Base-by-base conservation (phyloP, 495 filamentous ascomycete genomes). In the Astrothelium subdiscretum region DNA sequence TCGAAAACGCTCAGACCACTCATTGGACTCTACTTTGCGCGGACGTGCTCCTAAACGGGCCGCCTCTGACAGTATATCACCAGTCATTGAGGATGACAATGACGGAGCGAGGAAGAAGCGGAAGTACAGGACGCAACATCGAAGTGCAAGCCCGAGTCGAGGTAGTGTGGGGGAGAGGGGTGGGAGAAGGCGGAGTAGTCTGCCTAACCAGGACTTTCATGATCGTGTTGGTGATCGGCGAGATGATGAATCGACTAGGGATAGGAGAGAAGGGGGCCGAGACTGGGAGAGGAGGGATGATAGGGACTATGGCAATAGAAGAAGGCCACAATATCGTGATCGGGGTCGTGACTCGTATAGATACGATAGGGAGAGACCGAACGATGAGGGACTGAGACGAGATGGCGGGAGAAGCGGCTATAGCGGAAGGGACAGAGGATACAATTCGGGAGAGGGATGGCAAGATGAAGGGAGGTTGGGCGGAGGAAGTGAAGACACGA, bases 31-130 rank as follows among this genome's bases (percentile, higher is more conserved):
- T 24, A 69, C 61, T 13, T 60, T 68, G 6, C 68, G 68, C 43
- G 68, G 68, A 22, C 66, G 68, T 15, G 60, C 66, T 20, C 61
- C 44, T 4, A 58, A 59, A 24, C 68, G 68, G 22, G 68, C 64
- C 6, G n/a, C 52, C n/a, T 22, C 42, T 62, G 59, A 27, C 40
- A 35, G 60, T 1, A 48, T 26, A 12, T 65, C 63, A 32, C 62
- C 58, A 2, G 31, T 57, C 11, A 29, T 31, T 20, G 62, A 61
- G 18, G 35, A 52, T 24, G 52, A 54, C 1, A 32, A 48, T 18
- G 42, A 12, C 3, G 42, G 42, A 22, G 31, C 22, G 12, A 32
- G 15, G 22, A 32, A 15, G 59, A n/a, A n/a, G 58, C 35, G 43
- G 58, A 32, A 70, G 59, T 27, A 63, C 63, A 43, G 64, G 26